Base-by-base conservation (phyloP, 2,329 filamentous ascomycete genomes). In the Penicillium fuscoglaucum region DNA sequence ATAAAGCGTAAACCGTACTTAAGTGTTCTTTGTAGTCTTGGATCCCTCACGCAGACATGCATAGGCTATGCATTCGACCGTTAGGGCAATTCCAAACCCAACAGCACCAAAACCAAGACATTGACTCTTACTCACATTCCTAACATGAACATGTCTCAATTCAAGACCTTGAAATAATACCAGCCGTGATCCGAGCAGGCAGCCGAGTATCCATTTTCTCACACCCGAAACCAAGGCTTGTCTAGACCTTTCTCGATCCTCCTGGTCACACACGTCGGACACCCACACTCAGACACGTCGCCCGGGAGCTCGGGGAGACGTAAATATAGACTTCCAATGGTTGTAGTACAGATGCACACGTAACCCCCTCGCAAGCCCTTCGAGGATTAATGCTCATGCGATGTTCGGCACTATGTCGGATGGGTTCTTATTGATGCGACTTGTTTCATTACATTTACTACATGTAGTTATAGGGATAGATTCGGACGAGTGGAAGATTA, bases 271-370 rank as follows among this genome's bases (percentile, higher is more conserved):
- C 50, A 45, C 19, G 50, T 52, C 50, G 39, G 50, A 44, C 29
- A 41, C 24, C 48, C 7, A 52, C 50, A 44, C 19, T 21, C 50
- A 44, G 29, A 26, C 24, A 31, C 10, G 13, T 37, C 51, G 39
- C 15, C 24, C 24, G 48, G 33, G 39, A 33, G 3, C 19, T 31
- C 29, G 21, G 51, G 17, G 29, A 44, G 37, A 43, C 13, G 15
- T 26, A 28, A 35, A 50, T 26, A 24, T 26, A 28, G 10, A 28
- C 50, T 33, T 52, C 10, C 24, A 40, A 41, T 2, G 8, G 9
- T n/a, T 33, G 51, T 53, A 19, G 29, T n/a, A 53, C 51, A 46
- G 51, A 46, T 53, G 51, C 29, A 53, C 51, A 45, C 40, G 51
- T 53, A 53, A 53, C 51, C 51, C 51, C 33, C 28, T 24, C 28